Evolutionary conservation across 2,329 filamentous ascomycete species (phyloP), one percentile per base, ranked within the genome.

Genomic region (Plectosphaerella plurivora): DNA sequence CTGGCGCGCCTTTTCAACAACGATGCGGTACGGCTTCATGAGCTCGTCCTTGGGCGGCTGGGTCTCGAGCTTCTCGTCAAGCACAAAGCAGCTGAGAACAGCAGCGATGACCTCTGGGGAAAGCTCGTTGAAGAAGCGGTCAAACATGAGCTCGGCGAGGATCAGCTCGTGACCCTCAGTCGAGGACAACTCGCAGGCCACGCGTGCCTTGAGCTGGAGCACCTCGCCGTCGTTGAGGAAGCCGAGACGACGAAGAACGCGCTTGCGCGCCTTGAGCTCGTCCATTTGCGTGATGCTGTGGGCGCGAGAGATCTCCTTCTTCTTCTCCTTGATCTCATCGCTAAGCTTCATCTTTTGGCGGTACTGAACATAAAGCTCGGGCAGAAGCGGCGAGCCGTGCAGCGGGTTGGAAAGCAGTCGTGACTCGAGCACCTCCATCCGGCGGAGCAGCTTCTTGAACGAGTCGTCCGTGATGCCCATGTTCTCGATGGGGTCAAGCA

Each of bases 211-310:
- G 64, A 97, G 82, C 73, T 97, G 89, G 9, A 99, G 92, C 1
- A 99, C 92, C 67, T 97, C 94, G 50, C 85, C 82, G 55, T 97
- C 94, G 67, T 96, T 95, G 71, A 97, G 95, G 72, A 99, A 99
- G 5, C 89, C 91, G 11, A 99, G 82, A 51, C 94, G 90, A 46
- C 95, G 90, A 28, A 99, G 81, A 5, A 99, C 94, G 60, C 94
- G 88, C 76, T 97, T 99, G 56, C 94, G 87, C 57, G 89, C 91
- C 75, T 97, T 97, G 55, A 99, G 81, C 71, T 99, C 94, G 62
- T 99, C 94, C 57, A 97, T 80, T 69, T 99, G 93, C 53, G 94
- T 87, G 53, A 97, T 88, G 55, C 88, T 91, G 66, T 95, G 83
- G 0, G 91, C 92, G 59, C 88, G 87, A 20, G 82, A 77, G 56